Base-by-base conservation (phyloP, 495 filamentous ascomycete species). In the Amphirosellinia nigrospora region DNA sequence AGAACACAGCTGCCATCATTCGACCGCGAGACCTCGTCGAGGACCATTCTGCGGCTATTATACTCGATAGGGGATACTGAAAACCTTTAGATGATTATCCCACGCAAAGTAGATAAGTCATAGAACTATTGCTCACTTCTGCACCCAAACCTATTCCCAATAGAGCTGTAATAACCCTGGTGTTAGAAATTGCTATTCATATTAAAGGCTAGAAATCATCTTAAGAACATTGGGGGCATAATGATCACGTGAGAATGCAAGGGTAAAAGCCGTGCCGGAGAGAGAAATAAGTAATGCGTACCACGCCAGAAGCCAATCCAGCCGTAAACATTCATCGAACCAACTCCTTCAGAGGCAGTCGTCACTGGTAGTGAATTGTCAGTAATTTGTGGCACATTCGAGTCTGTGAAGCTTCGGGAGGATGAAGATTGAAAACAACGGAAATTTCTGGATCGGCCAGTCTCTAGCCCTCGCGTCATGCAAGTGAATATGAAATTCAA, bases 1-100 rank as follows among this genome's bases (percentile, higher is more conserved):
- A 81, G 77, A 91, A 91, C 19, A 92, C 87, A 4, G 85, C 85
- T 9, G 87, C 88, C 77, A 92, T 81, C 89, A 92, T 91, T 7
- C 84, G 83, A 36, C 83, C 88, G 23, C 90, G 70, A 15, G 74
- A 84, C 58, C 85, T 84, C 3, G 84, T 88, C 0, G 89, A 86
- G 4, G 89, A 88, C 73, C 87, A 91, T 72, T 91, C 89, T 3
- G 87, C 84, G 3, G 86, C 89, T 38, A 92, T 90, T 36, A 90
- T 84, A 1, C 88, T 87, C 5, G 75, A 79, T 6, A 81, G 75
- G 6, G 80, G 78, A 67, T 79, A 79, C 76, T 80, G 26, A 32
- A 46, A 32, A 15, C 10, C 9, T 32, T 53, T 34, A 48, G 26
- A 59, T 10, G 38, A 41, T 36, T 46, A 10, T 45, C 23, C 21